These are phyloP conservation scores for Lizanozyma gosingica DNA, from an alignment of 1,139 yeast species.

Conservation along the genomic window DNA sequence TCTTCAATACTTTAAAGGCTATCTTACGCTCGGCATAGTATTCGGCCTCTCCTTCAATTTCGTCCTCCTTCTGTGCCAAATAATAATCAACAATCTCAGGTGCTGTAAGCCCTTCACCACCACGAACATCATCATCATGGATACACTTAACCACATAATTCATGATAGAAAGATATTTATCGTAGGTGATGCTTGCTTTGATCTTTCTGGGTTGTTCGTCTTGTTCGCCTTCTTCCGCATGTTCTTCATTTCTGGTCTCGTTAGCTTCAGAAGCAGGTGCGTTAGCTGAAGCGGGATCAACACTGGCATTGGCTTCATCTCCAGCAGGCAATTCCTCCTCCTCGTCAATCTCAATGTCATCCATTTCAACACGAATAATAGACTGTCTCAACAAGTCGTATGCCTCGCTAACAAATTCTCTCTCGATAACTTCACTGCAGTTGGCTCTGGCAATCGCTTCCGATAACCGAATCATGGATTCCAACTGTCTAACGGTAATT, in stretches of 20 bases:
- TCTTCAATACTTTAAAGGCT: conserved; percentile 71
- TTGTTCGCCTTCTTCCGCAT: conserved; percentile 3
- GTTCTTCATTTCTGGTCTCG: conserved; percentile 7
- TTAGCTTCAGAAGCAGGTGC: conserved; percentile 9
- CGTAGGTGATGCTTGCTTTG: conserved; percentile 64
- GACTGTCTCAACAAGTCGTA: conserved; percentile 84
- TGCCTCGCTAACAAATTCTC: conserved; percentile 88
- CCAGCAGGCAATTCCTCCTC: conserved; percentile 33
- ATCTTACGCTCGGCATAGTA: conserved; percentile 63
- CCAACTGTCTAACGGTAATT: conserved; percentile 94
- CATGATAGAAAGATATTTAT: conserved; percentile 79
- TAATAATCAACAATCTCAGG: conserved; percentile 74
- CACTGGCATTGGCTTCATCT: conserved; percentile 10
- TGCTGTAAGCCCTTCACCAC: conserved; percentile 64
- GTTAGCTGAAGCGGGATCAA: conserved; percentile 6
- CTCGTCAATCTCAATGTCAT: conserved; percentile 80
- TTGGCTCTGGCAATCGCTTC: conserved; percentile 98
- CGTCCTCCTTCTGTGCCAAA: conserved; percentile 65
- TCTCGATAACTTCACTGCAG: conserved; percentile 83
- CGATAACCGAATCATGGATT: conserved; percentile 83
- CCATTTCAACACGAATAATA: conserved; percentile 89
- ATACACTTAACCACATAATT: conserved; percentile 68
- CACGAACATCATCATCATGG: conserved; percentile 42
- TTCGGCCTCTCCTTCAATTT: conserved; percentile 60
- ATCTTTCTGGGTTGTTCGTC: conserved; percentile 9